A percentile compares a stretch with the other conserved stretches of the same genome.
Conservation (phyloP, 495 filamentous ascomycete genomes). For the Penicillium ochrochloron region DNA sequence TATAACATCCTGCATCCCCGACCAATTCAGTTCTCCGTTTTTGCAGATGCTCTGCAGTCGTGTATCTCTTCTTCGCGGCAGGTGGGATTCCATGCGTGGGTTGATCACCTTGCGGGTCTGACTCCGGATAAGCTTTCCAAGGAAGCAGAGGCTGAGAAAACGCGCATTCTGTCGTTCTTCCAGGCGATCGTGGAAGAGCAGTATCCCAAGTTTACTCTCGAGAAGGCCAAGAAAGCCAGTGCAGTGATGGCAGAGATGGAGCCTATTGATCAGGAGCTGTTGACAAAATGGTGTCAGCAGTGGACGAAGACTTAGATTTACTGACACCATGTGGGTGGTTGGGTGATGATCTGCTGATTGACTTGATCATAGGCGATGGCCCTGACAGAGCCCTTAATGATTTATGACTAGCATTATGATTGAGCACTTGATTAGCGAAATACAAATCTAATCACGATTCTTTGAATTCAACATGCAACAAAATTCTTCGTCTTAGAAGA, state of each 20-base stretch:
- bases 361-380: neutral
- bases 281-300: conserved; percentile 16
- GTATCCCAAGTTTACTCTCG: conserved; percentile 2
- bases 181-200: conserved; percentile 15
- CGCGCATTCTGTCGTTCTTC: conserved; percentile 29
- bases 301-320: conserved; percentile 30
- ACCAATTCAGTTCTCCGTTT: conserved; percentile 17
- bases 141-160: conserved; percentile 24
- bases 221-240: conserved; percentile 19
- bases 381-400: neutral
- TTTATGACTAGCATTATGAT: conserved; percentile 6
- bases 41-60: conserved; percentile 18
- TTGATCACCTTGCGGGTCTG: conserved; percentile 16
- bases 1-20: conserved; percentile 35
- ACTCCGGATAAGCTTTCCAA: conserved; percentile 20
- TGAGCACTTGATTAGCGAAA: conserved; percentile 8
- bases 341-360: neutral
- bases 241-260: conserved; percentile 20
- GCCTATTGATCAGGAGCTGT: conserved; percentile 16
- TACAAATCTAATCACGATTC: neutral
- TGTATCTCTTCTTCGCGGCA: conserved; percentile 19
- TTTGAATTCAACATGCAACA: neutral
- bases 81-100: conserved; percentile 25
- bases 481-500: neutral
- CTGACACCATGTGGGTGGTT: neutral